Evolutionary conservation across 495 filamentous ascomycete genomes (phyloP).

Genomic region (Xylaria curta): DNA sequence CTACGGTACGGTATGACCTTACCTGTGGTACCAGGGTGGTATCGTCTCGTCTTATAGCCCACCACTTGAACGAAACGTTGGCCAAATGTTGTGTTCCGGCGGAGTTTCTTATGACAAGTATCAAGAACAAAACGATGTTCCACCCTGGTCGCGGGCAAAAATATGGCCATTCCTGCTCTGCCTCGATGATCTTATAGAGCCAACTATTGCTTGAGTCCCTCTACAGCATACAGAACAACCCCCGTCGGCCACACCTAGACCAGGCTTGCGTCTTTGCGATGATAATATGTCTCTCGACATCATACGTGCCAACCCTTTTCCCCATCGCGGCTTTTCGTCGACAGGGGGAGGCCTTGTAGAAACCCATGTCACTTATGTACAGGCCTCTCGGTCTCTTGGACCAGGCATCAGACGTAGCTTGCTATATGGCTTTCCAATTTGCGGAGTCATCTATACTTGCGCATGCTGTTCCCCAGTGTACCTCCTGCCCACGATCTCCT

Average conservation of each 20-base stretch:
- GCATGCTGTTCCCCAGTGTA: slow-evolving; percentile 17
- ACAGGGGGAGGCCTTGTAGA: slow-evolving; percentile 18
- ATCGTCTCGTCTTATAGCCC: slow-evolving; percentile 15
- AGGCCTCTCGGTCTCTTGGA: slow-evolving; percentile 14
- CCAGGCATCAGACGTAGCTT: slow-evolving; percentile 15
- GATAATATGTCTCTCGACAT: slow-evolving; percentile 4
- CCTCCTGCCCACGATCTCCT: slow-evolving; percentile 5
- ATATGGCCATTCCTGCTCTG: not conserved
- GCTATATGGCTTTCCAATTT: not conserved
- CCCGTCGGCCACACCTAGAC: slow-evolving; percentile 14
- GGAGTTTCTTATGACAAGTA: not conserved
- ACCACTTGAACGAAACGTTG: slow-evolving; percentile 7
- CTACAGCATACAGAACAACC: slow-evolving; percentile 8
- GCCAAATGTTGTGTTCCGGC: not conserved
- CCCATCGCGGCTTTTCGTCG: slow-evolving; percentile 20
- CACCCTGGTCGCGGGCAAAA: slow-evolving; percentile 17
- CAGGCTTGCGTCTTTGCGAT: slow-evolving; percentile 10
- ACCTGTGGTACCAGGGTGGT: slow-evolving; percentile 17
- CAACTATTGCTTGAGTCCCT: slow-evolving; percentile 11
- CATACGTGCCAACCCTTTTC: slow-evolving; percentile 24
- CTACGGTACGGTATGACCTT: slow-evolving; percentile 24
- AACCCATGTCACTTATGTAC: slow-evolving; percentile 17
- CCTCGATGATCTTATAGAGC: slow-evolving; percentile 13
- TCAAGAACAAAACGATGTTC: not conserved
- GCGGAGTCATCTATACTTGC: slow-evolving; percentile 1